These are phyloP conservation scores for Coprinopsis marcescibilis DNA, from an alignment of 768 basidiomycete genomes.

Conservation along the genomic window DNA sequence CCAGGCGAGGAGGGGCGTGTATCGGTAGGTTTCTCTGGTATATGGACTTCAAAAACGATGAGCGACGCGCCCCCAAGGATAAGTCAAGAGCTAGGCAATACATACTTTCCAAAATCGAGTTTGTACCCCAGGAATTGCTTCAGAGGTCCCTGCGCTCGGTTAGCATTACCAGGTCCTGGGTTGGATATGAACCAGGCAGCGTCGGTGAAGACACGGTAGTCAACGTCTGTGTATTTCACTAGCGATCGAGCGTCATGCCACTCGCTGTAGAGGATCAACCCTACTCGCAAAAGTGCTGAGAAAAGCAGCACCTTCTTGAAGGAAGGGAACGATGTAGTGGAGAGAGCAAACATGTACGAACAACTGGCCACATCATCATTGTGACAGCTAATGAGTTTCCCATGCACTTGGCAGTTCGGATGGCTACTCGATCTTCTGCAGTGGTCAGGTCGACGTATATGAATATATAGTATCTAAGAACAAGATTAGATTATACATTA, in stretches of 20 bases:
- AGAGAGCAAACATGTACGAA: slow-evolving; percentile 11
- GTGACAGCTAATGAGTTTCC: neutral
- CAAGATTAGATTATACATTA: neutral
- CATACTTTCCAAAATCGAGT: slow-evolving; percentile 69
- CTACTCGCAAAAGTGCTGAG: slow-evolving; percentile 56
- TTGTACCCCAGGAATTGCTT: slow-evolving; percentile 26
- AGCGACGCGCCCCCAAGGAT: neutral
- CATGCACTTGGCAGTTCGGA: no score
- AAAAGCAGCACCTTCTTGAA: slow-evolving; percentile 49
- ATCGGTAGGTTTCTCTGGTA: slow-evolving; percentile 87
- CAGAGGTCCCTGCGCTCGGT: slow-evolving; percentile 59
- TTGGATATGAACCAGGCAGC: slow-evolving; percentile 68
- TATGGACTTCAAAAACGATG: slow-evolving; percentile 62
- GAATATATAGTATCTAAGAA: no score
- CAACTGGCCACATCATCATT: slow-evolving; percentile 3
- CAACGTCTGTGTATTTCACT: slow-evolving; percentile 97
- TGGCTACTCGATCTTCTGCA: no score
- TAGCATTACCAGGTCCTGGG: slow-evolving; percentile 36
- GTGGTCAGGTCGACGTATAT: no score
- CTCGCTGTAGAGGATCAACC: slow-evolving; percentile 79
- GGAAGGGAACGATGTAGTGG: slow-evolving; percentile 25
- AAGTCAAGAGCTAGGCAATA: slow-evolving; percentile 16
- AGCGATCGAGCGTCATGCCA: slow-evolving; percentile 80
- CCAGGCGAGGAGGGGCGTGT: slow-evolving; percentile 88
- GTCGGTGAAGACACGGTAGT: slow-evolving; percentile 94